Conservation (phyloP, 75 land plant species). For the Azolla pinnata region DNA sequence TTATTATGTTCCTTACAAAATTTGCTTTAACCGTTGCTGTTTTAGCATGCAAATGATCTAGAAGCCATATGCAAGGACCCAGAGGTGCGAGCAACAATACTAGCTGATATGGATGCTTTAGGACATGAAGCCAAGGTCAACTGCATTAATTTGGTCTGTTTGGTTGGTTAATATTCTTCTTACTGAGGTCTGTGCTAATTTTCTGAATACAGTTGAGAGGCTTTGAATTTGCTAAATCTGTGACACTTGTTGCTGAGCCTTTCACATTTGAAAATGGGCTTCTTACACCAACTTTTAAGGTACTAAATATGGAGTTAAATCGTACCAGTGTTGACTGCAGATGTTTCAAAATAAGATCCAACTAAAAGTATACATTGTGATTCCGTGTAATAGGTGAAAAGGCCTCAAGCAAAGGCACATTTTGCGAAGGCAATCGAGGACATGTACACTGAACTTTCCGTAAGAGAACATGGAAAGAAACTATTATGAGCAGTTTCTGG, state of each 20-base stretch:
- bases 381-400: constrained; percentile 50
- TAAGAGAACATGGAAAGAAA: background rate
- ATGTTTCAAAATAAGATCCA: background rate
- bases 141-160: background rate
- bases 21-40: background rate
- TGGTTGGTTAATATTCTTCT: background rate
- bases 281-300: constrained; percentile 93
- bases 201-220: constrained; percentile 60
- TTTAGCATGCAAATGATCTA: constrained; percentile 56
- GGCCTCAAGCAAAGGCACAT: constrained; percentile 76
- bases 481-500: background rate
- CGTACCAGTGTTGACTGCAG: background rate
- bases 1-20: background rate
- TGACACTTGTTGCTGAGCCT: constrained; percentile 68
- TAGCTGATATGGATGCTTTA: constrained; percentile 81
- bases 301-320: background rate
- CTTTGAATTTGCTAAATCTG: constrained; percentile 89
- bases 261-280: constrained; percentile 83
- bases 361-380: background rate
- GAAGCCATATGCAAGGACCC: constrained; percentile 55
- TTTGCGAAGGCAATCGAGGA: constrained; percentile 59
- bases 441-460: constrained; percentile 62
- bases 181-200: background rate
- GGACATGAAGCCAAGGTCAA: constrained; percentile 70
- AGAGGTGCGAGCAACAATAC: constrained; percentile 60